These are phyloP conservation scores for Boletellus sp. DNA, from an alignment of 1,284 basidiomycete genomes.

Conservation along the genomic window DNA sequence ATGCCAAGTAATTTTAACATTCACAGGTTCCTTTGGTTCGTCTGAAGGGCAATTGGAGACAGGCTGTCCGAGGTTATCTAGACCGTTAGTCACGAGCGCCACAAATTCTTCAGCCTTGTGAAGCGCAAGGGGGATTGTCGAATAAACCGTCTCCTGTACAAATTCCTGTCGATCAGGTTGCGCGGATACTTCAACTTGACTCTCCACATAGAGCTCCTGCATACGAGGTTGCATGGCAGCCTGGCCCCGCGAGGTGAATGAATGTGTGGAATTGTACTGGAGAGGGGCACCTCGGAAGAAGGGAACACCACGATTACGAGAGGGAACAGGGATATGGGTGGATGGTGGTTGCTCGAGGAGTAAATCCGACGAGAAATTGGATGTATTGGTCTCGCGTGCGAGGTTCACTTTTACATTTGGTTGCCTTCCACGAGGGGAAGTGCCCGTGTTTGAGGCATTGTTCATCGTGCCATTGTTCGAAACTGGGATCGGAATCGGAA, in stretches of 20 bases:
- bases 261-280: conserved; percentile 37
- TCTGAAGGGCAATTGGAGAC: conserved; percentile 22
- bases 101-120: conserved; percentile 36
- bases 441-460: conserved; percentile 33
- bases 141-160: conserved; percentile 55
- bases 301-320: conserved; percentile 30
- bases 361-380: conserved; percentile 37
- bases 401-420: conserved; percentile 29
- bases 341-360: conserved; percentile 40
- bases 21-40: conserved; percentile 42
- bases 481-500: conserved; percentile 41
- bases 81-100: conserved; percentile 17
- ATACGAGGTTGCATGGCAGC: conserved; percentile 31
- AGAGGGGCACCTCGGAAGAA: conserved; percentile 32
- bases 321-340: conserved; percentile 42
- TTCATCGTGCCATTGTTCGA: conserved; percentile 37
- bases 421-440: conserved; percentile 34
- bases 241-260: conserved; percentile 33
- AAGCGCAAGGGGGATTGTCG: conserved; percentile 59
- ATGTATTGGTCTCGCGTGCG: conserved; percentile 25
- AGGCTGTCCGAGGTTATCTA: conserved; percentile 21
- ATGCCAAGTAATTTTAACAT: conserved; percentile 60
- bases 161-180: conserved; percentile 35
- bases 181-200: conserved; percentile 22
- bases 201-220: conserved; percentile 33